Conservation (phyloP, 1,139 yeast species). For the Geotrichum aggregatum region DNA sequence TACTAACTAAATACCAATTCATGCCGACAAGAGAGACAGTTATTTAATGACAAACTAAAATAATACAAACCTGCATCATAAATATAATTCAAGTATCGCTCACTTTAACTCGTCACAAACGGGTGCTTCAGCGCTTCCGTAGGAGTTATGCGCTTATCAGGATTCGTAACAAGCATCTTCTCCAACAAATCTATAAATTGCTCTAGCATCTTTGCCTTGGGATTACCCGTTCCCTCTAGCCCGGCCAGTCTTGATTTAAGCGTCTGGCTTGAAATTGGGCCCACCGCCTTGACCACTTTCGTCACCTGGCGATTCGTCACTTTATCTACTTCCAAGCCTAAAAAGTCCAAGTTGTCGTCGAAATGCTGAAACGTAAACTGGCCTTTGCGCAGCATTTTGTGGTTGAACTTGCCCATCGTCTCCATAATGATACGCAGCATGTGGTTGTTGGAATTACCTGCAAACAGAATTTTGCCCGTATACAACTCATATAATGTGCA, state of each 20-base stretch:
- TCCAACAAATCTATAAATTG: slow-evolving; percentile 53
- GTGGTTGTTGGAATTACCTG: slow-evolving; percentile 52
- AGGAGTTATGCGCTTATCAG: slow-evolving; percentile 65
- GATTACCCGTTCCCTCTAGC: slow-evolving; percentile 12
- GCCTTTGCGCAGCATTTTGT: slow-evolving; percentile 35
- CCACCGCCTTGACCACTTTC: slow-evolving; percentile 25
- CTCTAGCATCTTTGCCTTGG: slow-evolving; percentile 21
- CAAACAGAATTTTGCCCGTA: slow-evolving; percentile 79
- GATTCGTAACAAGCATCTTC: slow-evolving; percentile 71
- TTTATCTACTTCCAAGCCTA: slow-evolving; percentile 30
- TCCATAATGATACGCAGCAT: slow-evolving; percentile 39
- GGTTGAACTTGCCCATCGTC: slow-evolving; percentile 35
- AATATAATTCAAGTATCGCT: not conserved
- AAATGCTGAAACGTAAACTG: slow-evolving; percentile 33
- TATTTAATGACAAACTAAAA: not conserved
- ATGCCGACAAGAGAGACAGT: not conserved
- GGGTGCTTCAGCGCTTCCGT: slow-evolving; percentile 69
- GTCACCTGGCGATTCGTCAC: slow-evolving; percentile 30
- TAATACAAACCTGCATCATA: not conserved
- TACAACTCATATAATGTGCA: slow-evolving; percentile 82
- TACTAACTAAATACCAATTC: not conserved
- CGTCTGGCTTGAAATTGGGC: slow-evolving; percentile 25
- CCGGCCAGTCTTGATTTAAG: slow-evolving; percentile 24
- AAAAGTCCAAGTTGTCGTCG: slow-evolving; percentile 34
- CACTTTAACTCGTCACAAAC: slow-evolving; percentile 33